Evolutionary conservation across 1,284 basidiomycete genomes (phyloP), one percentile per base, ranked within the genome.

Genomic region (Rhodotorula sp.): DNA sequence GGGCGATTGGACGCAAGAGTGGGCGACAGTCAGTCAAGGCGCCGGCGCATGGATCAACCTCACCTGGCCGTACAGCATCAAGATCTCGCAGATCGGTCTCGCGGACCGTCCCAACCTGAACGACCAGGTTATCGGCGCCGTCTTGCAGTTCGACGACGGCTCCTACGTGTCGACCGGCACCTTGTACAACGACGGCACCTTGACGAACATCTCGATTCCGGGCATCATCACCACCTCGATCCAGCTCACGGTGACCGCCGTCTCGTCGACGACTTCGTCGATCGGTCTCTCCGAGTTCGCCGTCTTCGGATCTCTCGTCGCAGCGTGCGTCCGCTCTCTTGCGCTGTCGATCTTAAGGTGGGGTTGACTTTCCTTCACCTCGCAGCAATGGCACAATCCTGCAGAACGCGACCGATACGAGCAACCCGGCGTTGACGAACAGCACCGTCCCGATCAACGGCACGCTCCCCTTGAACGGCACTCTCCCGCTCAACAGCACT

Each of bases 31-130:
- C 30, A 51, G 54, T 17, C 58, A 73, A 47, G 60, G 59, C 19
- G 56, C 46, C 4, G 71, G 71, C 27, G 71, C 73, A 11, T 69
- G 66, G 68, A 51, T 72, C 49, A 59, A 66, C 47, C 53, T 70
- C 48, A 62, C 68, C 19, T 76, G 70, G 70, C 27, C 57, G 4
- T 53, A 62, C 30, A 27, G 65, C 4, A 55, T 70, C 52, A 46
- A 46, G 47, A 62, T 74, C 60, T 48, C 52, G 32, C 46, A 63
- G 44, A 52, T 68, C 48, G 46, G 62, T 32, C 61, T 73, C 44
- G 64, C 61, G 57, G 74, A 75, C 56, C 65, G 74, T 8, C 71
- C 71, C 15, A 75, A 75, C 54, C 27, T 51, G 4, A 44, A 66
- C 49, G 75, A 76, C 63, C 67, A 70, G 46, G 57, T 76, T 24